phyloP scores from a whole-genome alignment of 345 rosid genomes.

The Corchorus capsularis region DNA sequence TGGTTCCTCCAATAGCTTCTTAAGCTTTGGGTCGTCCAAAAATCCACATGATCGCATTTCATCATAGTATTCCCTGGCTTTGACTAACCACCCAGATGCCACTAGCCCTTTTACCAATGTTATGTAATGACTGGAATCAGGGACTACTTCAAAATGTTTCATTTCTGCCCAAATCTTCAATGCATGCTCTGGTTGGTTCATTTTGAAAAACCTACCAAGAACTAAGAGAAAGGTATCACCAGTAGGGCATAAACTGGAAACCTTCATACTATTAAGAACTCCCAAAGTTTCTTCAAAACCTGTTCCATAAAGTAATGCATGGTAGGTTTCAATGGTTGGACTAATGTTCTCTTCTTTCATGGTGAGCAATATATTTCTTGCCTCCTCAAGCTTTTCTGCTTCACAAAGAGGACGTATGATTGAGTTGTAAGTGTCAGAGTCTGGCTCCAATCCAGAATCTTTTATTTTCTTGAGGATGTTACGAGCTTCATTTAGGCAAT shows the following conservation, averaged over 20 bases:
- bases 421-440: constrained; percentile 68
- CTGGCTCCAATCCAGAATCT: constrained; percentile 53
- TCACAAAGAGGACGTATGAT: constrained; percentile 74
- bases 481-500: constrained; percentile 67
- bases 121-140: constrained; percentile 47
- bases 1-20: constrained; percentile 52
- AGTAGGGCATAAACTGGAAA: constrained; percentile 57
- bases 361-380: constrained; percentile 53
- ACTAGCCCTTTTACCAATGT: constrained; percentile 60
- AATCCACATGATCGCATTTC: constrained; percentile 76
- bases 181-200: constrained; percentile 63
- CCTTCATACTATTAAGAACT: constrained; percentile 60
- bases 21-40: constrained; percentile 71
- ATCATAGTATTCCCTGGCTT: constrained; percentile 59
- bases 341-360: constrained; percentile 59
- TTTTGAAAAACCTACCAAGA: constrained; percentile 55
- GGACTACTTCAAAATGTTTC: constrained; percentile 52
- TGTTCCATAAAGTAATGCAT: constrained; percentile 59
- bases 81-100: constrained; percentile 49
- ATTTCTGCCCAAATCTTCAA: constrained; percentile 76
- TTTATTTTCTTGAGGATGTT: constrained; percentile 67
- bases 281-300: constrained; percentile 53
- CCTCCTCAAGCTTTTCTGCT: constrained; percentile 53
- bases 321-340: constrained; percentile 70
- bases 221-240: constrained; percentile 61